Evolutionary conservation across 192 early-diverging fungal species (phyloP).

Genomic region (Gryganskiella cystojenkinii): DNA sequence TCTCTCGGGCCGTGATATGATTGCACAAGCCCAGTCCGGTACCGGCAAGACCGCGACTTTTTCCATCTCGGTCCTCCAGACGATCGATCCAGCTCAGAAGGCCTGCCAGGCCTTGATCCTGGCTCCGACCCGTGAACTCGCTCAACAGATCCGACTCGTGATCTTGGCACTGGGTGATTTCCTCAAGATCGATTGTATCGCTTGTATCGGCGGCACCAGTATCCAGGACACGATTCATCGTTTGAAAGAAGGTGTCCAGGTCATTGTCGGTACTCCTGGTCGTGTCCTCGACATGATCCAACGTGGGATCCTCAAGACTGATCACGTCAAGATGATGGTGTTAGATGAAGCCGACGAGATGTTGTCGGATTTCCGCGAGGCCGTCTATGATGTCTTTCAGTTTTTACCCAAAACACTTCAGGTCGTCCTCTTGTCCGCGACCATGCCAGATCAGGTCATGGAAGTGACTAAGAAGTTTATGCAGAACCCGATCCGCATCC

Average conservation of each 20-base stretch:
- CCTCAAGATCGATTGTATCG: slow-evolving; percentile 90
- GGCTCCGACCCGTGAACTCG: slow-evolving; percentile 95
- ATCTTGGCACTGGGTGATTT: slow-evolving; percentile 92
- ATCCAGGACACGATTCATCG: slow-evolving; percentile 86
- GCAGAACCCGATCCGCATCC: slow-evolving; percentile 95
- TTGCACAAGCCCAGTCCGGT: slow-evolving; percentile 99
- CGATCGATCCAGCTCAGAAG: slow-evolving; percentile 77
- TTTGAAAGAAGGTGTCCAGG: slow-evolving; percentile 82
- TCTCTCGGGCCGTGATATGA: slow-evolving; percentile 93
- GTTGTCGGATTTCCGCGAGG: slow-evolving; percentile 96
- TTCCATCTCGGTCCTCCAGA: slow-evolving; percentile 97
- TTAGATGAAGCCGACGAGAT: slow-evolving; percentile 99
- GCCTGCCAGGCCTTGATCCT: slow-evolving; percentile 94
- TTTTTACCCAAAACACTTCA: slow-evolving; percentile 84
- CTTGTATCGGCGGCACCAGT: slow-evolving; percentile 96
- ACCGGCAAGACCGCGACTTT: slow-evolving; percentile 99
- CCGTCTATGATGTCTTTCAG: slow-evolving; percentile 94
- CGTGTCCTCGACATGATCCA: slow-evolving; percentile 98
- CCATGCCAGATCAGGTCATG: slow-evolving; percentile 91
- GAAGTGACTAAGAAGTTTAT: slow-evolving; percentile 95
- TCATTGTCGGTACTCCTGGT: slow-evolving; percentile 97
- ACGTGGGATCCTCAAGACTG: slow-evolving; percentile 80
- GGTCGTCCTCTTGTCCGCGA: slow-evolving; percentile 94
- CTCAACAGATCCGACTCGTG: slow-evolving; percentile 94
- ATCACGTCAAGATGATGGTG: slow-evolving; percentile 93